These are phyloP conservation scores for Scheffersomyces coipomensis DNA, from an alignment of 805 yeast species.

Conservation along the genomic window DNA sequence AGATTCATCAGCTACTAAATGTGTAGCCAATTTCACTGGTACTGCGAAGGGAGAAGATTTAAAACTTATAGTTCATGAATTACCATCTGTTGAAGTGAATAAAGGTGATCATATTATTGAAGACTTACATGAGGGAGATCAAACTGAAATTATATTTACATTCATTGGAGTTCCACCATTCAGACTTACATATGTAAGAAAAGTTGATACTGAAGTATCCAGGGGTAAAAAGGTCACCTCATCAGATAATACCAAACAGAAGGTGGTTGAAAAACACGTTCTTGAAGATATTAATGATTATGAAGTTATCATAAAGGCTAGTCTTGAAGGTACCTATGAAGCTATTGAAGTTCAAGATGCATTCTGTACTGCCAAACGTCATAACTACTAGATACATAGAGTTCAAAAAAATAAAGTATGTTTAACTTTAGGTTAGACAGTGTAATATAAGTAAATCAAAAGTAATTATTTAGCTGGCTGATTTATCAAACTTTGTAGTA, in stretches of 20 bases:
- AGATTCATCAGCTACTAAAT: constrained; percentile 71
- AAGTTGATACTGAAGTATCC: constrained; percentile 37
- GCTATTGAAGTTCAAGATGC: constrained; percentile 89
- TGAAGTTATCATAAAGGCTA: constrained; percentile 71
- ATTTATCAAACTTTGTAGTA: background rate
- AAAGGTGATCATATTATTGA: constrained; percentile 75
- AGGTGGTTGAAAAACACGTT: constrained; percentile 49
- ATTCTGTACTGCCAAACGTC: constrained; percentile 49
- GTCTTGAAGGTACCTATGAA: constrained; percentile 90
- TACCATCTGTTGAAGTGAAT: constrained; percentile 77
- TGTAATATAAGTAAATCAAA: background rate
- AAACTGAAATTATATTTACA: constrained; percentile 79
- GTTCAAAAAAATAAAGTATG: background rate
- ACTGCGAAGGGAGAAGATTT: constrained; percentile 28
- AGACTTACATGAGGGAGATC: constrained; percentile 93
- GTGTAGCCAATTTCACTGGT: constrained; percentile 59
- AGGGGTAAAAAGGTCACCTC: constrained; percentile 15
- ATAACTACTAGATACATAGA: background rate
- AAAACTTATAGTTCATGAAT: constrained; percentile 38
- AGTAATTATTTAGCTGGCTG: too few species aligned
- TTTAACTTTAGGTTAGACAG: background rate
- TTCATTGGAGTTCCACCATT: constrained; percentile 92
- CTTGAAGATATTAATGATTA: constrained; percentile 70
- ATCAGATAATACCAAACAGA: background rate
- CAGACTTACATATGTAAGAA: constrained; percentile 77